Conservation (phyloP, 1,139 yeast species). For the Hanseniaspora gamundiae region DNA sequence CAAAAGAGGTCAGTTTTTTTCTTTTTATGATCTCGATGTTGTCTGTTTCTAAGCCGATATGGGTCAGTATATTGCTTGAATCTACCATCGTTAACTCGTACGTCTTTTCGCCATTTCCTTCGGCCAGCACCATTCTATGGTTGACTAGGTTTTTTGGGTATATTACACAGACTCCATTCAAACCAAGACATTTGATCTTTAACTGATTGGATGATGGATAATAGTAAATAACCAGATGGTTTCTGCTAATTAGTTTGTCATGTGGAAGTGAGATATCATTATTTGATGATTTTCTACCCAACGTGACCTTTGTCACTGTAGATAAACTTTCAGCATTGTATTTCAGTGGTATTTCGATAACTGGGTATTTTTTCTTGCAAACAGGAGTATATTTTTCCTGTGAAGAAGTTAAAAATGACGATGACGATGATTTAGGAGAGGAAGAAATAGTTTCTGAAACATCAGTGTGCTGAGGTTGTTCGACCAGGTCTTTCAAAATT, state of each 20-base stretch:
- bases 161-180: conserved; percentile 25
- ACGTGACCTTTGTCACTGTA: too few relatives aligned
- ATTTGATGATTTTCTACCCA: conserved; percentile 21
- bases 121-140: conserved; percentile 13
- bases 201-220: conserved; percentile 18
- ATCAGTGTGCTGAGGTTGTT: too few relatives aligned
- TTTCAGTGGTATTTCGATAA: conserved; percentile 9
- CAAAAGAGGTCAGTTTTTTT: conserved; percentile 37
- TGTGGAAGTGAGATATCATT: conserved; percentile 24
- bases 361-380: background rate
- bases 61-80: too few relatives aligned
- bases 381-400: too few relatives aligned
- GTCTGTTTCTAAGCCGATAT: too few relatives aligned
- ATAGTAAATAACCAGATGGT: conserved; percentile 23
- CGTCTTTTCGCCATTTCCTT: conserved; percentile 10
- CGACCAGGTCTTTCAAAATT: too few relatives aligned
- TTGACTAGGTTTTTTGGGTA: conserved; percentile 20
- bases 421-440: too few relatives aligned
- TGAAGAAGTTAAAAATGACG: too few relatives aligned
- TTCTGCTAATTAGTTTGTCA: conserved; percentile 21
- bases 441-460: too few relatives aligned
- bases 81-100: conserved; percentile 1
- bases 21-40: conserved; percentile 13
- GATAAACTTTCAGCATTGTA: too few relatives aligned
- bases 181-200: conserved; percentile 26